Conservation (phyloP, 768 basidiomycete genomes). For the Rhodotorula babjevae region DNA sequence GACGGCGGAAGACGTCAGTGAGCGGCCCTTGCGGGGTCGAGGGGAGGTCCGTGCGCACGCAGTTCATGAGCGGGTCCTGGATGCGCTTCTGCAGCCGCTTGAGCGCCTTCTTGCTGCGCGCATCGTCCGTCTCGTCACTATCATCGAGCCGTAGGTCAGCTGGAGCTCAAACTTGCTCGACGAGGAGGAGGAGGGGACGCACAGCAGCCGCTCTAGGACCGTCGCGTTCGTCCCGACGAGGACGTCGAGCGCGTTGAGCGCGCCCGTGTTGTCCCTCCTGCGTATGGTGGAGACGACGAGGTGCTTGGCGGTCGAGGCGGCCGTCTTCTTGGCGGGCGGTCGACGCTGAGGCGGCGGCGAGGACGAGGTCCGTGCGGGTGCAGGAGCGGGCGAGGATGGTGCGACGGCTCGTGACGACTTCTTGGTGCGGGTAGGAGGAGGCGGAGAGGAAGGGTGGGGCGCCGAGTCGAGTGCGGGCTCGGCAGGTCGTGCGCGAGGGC, state of each 20-base stretch:
- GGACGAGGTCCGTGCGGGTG: background rate
- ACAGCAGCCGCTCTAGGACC: background rate
- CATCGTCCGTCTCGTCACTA: too few species aligned
- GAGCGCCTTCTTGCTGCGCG: background rate
- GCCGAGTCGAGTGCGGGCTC: too few species aligned
- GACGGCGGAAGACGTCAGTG: background rate
- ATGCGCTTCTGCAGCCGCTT: background rate
- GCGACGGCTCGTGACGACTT: too few species aligned
- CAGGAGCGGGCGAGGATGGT: too few species aligned
- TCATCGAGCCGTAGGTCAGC: background rate
- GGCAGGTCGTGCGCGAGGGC: too few species aligned
- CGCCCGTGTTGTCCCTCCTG: background rate
- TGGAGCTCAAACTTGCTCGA: too few species aligned
- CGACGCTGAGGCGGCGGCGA: too few species aligned
- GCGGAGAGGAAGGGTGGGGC: too few species aligned
- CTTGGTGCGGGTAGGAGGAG: too few species aligned
- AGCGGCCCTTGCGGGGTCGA: too few species aligned
- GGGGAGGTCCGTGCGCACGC: background rate
- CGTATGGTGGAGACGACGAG: background rate
- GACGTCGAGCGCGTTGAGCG: slow-evolving; percentile 7
- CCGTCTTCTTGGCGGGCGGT: background rate
- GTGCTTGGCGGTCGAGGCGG: background rate
- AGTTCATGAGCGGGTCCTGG: background rate
- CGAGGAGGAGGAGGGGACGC: background rate
- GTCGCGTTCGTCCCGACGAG: background rate